Evolutionary conservation across 2,329 filamentous ascomycete genomes (phyloP).

Genomic region (Pezicula rhizophila): DNA sequence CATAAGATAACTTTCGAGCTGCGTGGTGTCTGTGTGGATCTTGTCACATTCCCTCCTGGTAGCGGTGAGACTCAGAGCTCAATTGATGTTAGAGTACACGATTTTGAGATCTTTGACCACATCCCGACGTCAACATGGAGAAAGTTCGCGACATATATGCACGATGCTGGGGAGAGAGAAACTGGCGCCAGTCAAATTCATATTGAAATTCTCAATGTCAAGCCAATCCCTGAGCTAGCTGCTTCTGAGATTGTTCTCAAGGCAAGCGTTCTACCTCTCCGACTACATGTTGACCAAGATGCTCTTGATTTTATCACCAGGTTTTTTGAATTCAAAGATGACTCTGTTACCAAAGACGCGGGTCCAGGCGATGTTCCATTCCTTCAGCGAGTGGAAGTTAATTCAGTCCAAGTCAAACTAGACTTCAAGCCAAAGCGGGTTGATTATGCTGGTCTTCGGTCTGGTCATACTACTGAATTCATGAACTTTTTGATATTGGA

Average conservation of each 20-base stretch:
- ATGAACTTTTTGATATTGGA: conserved; percentile 98
- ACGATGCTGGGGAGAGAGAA: conserved; percentile 80
- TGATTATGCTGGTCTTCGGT: conserved; percentile 86
- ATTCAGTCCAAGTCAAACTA: conserved; percentile 74
- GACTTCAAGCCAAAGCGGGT: conserved; percentile 99
- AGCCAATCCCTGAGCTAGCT: conserved; percentile 74
- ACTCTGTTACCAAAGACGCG: conserved; percentile 46
- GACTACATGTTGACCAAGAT: conserved; percentile 94
- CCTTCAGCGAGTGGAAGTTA: conserved; percentile 82
- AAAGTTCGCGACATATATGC: conserved; percentile 93
- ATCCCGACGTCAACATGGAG: conserved; percentile 95
- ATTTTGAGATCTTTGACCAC: conserved; percentile 89
- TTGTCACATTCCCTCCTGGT: conserved; percentile 72
- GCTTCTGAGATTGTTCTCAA: conserved; percentile 86
- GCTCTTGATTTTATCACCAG: conserved; percentile 93
- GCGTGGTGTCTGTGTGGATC: conserved; percentile 73
- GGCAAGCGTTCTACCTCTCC: conserved; percentile 72
- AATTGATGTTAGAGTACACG: conserved; percentile 73
- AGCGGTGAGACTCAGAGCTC: conserved; percentile 81
- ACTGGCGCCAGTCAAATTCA: conserved; percentile 85
- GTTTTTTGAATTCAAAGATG: conserved; percentile 97
- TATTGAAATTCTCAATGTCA: conserved; percentile 80
- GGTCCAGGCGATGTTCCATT: conserved; percentile 73
- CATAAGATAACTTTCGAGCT: conserved; percentile 97
- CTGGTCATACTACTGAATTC: conserved; percentile 91